Percentiles rank a stretch among this genome's conserved stretches.
Conservation (phyloP, 371 early-diverging fungal genomes). For the Lichtheimia corymbifera region DNA sequence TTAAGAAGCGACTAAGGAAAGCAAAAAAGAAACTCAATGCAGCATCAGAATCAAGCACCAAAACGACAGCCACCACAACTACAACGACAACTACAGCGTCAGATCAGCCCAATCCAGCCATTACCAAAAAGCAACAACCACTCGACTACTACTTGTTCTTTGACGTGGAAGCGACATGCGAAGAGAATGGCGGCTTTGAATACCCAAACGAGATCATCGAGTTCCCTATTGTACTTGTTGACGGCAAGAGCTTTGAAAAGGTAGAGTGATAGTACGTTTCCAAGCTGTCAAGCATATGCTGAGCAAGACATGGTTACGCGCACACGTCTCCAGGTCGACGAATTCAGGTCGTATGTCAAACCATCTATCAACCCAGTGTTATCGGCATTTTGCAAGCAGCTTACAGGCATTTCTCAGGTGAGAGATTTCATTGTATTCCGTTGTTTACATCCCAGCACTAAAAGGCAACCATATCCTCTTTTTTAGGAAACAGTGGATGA, state of each 20-base stretch:
- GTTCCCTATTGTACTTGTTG: slow-evolving; percentile 76
- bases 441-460: neutral
- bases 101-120: neutral
- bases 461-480: neutral
- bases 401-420: slow-evolving; percentile 77
- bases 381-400: slow-evolving; percentile 66
- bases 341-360: slow-evolving; percentile 74
- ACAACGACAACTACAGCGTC: neutral
- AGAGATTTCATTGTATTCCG: neutral
- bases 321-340: slow-evolving; percentile 50
- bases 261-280: slow-evolving; percentile 32
- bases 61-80: neutral
- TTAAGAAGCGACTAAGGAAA: slow-evolving; percentile 55
- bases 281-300: neutral
- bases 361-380: slow-evolving; percentile 68
- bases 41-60: neutral
- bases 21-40: slow-evolving; percentile 37
- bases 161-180: slow-evolving; percentile 87
- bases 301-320: neutral
- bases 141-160: slow-evolving; percentile 70
- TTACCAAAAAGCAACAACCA: slow-evolving; percentile 16
- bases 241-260: slow-evolving; percentile 57
- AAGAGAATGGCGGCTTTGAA: slow-evolving; percentile 53
- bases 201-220: slow-evolving; percentile 84
- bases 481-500: slow-evolving; percentile 49